Conservation (phyloP, 2,329 filamentous ascomycete genomes). For the Fusarium keratoplasticum region DNA sequence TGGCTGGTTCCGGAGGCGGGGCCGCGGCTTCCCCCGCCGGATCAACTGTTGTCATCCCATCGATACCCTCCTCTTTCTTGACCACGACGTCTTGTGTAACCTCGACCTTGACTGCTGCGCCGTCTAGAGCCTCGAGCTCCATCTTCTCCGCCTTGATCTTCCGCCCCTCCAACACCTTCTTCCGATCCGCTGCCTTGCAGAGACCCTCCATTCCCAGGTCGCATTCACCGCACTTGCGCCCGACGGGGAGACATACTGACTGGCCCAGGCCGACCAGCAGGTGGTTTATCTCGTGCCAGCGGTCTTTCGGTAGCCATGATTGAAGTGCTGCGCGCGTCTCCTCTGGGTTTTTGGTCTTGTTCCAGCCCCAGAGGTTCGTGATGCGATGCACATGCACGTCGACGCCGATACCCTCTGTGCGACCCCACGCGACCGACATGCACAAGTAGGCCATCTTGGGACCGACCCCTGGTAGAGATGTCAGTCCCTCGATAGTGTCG, state of each 20-base stretch:
- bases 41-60: slow-evolving; percentile 26
- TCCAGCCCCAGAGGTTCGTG: slow-evolving; percentile 94
- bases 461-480: slow-evolving; percentile 84
- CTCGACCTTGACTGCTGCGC: slow-evolving; percentile 40
- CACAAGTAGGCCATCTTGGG: slow-evolving; percentile 96
- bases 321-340: slow-evolving; percentile 82
- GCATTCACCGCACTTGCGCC: slow-evolving; percentile 86
- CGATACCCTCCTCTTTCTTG: slow-evolving; percentile 47
- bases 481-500: slow-evolving; percentile 78
- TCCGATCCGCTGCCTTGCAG: slow-evolving; percentile 78
- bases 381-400: slow-evolving; percentile 97
- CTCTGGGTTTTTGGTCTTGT: slow-evolving; percentile 83
- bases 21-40: slow-evolving; percentile 25
- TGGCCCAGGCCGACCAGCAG: slow-evolving; percentile 90
- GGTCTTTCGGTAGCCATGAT: slow-evolving; percentile 84
- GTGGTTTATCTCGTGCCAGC: slow-evolving; percentile 93
- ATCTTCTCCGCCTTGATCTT: slow-evolving; percentile 53
- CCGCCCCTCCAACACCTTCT: slow-evolving; percentile 69
- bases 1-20: slow-evolving; percentile 38
- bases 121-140: slow-evolving; percentile 40
- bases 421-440: slow-evolving; percentile 76
- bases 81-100: slow-evolving; percentile 32
- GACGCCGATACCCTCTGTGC: slow-evolving; percentile 83
- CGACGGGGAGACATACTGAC: slow-evolving; percentile 84
- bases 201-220: slow-evolving; percentile 80